Conservation (phyloP, 805 yeast genomes). For the Yueomyces sinensis region DNA sequence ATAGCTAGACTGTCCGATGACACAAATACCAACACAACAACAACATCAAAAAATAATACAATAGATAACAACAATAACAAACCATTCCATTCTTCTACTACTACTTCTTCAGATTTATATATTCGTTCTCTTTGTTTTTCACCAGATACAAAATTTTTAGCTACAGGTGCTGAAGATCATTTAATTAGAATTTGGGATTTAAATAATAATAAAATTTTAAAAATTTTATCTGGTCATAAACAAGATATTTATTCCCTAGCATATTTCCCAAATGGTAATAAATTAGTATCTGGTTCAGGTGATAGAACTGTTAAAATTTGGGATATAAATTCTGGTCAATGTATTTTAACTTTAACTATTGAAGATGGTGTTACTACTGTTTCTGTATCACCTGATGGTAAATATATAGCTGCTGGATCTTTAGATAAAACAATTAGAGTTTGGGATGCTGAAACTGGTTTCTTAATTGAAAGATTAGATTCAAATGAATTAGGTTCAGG, state of each 20-base stretch:
- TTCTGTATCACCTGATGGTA: conserved; percentile 92
- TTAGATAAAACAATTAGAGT: conserved; percentile 90
- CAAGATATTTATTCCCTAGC: conserved; percentile 95
- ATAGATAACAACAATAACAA: conserved; percentile 23
- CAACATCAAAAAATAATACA: conserved; percentile 5
- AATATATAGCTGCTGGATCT: conserved; percentile 93
- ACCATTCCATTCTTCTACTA: conserved; percentile 25
- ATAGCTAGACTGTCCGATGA: conserved; percentile 82
- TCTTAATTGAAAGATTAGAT: conserved; percentile 83
- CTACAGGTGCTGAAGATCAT: conserved; percentile 88
- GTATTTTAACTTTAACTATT: conserved; percentile 78
- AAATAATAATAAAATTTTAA: conserved; percentile 69
- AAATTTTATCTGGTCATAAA: conserved; percentile 85
- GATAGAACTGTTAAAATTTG: conserved; percentile 94
- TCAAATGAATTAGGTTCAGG: conserved; percentile 82
- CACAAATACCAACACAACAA: conserved; percentile 21
- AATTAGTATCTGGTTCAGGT: conserved; percentile 89
- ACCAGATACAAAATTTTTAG: conserved; percentile 86
- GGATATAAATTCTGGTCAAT: conserved; percentile 83
- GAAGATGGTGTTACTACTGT: conserved; percentile 98
- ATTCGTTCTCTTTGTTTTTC: conserved; percentile 93
- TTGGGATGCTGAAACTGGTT: conserved; percentile 92
- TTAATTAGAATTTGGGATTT: conserved; percentile 94
- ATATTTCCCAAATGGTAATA: conserved; percentile 88
- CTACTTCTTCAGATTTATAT: conserved; percentile 64